A percentile compares a stretch with the other conserved stretches of the same genome.
phyloP scores from a whole-genome alignment of 2,329 filamentous ascomycete genomes.

The Catunica adiposa region DNA sequence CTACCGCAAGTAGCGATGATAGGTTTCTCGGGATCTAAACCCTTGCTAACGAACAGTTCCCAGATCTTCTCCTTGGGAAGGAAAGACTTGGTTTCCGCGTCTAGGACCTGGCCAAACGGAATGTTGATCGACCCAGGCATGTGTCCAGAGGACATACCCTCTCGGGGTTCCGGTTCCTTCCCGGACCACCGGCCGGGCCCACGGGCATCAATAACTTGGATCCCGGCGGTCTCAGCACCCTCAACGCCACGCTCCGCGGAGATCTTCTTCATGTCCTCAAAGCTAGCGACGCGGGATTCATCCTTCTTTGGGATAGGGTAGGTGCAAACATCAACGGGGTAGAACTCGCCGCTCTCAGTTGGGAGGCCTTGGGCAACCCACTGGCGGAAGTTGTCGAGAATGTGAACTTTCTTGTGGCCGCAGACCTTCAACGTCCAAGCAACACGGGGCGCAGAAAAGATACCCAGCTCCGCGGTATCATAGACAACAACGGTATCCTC shows the following conservation, averaged over 20 bases:
- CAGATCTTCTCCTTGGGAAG: slow-evolving; percentile 54
- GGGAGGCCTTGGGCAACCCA: slow-evolving; percentile 77
- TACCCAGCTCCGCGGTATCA: slow-evolving; percentile 76
- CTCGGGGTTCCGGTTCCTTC: slow-evolving; percentile 67
- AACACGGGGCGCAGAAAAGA: slow-evolving; percentile 85
- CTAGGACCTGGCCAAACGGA: slow-evolving; percentile 63
- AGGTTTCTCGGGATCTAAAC: slow-evolving; percentile 61
- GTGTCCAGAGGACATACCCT: slow-evolving; percentile 75
- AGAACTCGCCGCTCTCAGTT: slow-evolving; percentile 62
- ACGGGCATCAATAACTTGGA: slow-evolving; percentile 82
- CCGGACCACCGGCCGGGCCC: slow-evolving; percentile 67
- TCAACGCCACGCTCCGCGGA: slow-evolving; percentile 65
- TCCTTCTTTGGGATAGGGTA: slow-evolving; percentile 49
- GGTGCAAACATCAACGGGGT: slow-evolving; percentile 46
- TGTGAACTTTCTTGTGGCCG: slow-evolving; percentile 72
- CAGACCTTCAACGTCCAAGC: slow-evolving; percentile 88
- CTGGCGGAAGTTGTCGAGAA: slow-evolving; percentile 90
- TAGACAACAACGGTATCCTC: slow-evolving; percentile 92
- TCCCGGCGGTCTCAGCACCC: slow-evolving; percentile 59
- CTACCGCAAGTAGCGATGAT: slow-evolving; percentile 85
- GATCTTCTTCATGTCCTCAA: slow-evolving; percentile 67
- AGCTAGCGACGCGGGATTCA: slow-evolving; percentile 52
- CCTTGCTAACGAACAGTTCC: slow-evolving; percentile 62
- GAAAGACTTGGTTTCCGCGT: slow-evolving; percentile 68
- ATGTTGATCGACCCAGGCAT: slow-evolving; percentile 77